Evolutionary conservation across 306 rosid species (phyloP).

Genomic region (Prunus davidiana): DNA sequence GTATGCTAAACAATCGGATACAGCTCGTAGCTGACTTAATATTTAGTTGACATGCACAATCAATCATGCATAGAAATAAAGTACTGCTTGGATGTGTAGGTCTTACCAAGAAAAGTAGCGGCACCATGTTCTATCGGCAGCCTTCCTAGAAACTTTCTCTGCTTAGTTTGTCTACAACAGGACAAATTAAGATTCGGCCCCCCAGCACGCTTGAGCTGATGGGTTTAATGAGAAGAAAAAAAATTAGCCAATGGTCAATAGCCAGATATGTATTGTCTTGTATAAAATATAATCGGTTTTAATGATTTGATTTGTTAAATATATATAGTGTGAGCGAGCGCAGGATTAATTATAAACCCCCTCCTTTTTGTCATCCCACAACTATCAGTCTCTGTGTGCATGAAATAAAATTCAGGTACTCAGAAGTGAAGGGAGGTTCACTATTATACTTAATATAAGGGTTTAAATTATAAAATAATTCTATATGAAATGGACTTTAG

Average conservation of each 20-base stretch:
- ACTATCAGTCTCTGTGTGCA: too few species aligned
- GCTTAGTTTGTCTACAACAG: slow-evolving; percentile 24
- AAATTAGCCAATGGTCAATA: background rate
- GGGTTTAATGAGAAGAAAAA: background rate
- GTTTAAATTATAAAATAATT: too few species aligned
- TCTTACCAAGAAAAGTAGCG: slow-evolving; percentile 18
- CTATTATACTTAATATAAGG: too few species aligned
- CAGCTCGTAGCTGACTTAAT: too few species aligned
- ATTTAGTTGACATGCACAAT: background rate
- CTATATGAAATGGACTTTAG: too few species aligned
- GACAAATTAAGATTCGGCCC: slow-evolving; percentile 42
- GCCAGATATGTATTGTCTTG: background rate
- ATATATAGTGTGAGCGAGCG: too few species aligned
- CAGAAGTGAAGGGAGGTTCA: too few species aligned
- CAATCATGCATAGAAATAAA: background rate
- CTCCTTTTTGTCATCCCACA: too few species aligned
- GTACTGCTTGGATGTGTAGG: background rate
- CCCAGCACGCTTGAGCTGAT: background rate
- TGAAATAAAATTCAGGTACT: too few species aligned
- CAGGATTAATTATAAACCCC: too few species aligned
- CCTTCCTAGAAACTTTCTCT: slow-evolving; percentile 24
- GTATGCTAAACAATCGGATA: background rate
- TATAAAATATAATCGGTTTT: background rate
- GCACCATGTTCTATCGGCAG: slow-evolving; percentile 31
- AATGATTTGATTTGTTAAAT: too few species aligned